phyloP scores from a whole-genome alignment of 73 alveolate species.

The Stentor coeruleus region DNA sequence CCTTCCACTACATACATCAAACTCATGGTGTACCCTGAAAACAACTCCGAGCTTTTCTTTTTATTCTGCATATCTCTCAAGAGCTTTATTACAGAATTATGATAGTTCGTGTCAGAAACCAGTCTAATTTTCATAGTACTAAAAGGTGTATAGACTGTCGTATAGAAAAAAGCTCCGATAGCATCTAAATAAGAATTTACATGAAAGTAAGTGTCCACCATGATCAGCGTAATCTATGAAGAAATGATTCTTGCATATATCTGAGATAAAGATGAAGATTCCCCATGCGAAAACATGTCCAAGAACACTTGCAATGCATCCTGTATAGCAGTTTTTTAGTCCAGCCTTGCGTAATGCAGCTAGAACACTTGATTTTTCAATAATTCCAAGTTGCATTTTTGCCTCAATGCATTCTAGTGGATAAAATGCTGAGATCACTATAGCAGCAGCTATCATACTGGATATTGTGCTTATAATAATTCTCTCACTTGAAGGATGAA shows the following conservation, averaged over 20 bases:
- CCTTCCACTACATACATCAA: constrained; percentile 13
- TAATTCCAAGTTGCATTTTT: constrained; percentile 2
- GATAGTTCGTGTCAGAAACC: neutral
- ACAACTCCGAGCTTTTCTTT: neutral
- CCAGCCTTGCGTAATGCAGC: neutral
- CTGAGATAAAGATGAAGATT: neutral
- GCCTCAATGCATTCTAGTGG: constrained; percentile 9
- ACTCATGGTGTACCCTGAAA: neutral
- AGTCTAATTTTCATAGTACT: neutral
- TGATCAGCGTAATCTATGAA: too few species aligned
- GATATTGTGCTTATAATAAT: neutral
- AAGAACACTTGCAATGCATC: neutral
- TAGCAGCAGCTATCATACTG: neutral
- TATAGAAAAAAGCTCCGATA: constrained; percentile 1
- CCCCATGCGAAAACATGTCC: constrained; percentile 17
- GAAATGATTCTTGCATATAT: too few species aligned
- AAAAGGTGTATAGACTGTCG: neutral
- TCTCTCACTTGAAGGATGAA: neutral
- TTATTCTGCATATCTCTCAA: neutral
- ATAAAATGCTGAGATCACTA: neutral
- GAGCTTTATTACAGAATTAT: neutral
- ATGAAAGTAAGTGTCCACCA: too few species aligned
- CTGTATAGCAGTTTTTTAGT: neutral
- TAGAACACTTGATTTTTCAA: neutral
- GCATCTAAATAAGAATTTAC: neutral